phyloP scores from a whole-genome alignment of 1,139 yeast species.

The Geotrichum europaeum region DNA sequence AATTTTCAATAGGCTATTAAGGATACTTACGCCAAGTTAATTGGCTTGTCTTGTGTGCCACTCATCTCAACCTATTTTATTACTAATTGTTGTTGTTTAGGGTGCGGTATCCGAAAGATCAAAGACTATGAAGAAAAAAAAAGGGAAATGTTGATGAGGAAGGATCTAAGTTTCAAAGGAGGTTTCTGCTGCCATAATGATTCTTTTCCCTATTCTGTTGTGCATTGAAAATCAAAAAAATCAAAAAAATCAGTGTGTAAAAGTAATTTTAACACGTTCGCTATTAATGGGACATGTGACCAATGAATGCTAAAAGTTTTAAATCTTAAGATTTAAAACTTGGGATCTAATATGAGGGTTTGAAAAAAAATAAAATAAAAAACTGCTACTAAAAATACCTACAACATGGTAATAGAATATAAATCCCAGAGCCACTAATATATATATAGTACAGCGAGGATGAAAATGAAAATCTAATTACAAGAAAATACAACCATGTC shows the following conservation, averaged over 20 bases:
- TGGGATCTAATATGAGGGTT: too few relatives aligned
- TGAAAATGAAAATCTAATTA: too few relatives aligned
- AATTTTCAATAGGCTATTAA: not conserved
- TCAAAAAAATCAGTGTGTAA: not conserved
- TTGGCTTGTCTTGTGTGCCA: constrained; percentile 15
- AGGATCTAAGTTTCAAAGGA: too few relatives aligned
- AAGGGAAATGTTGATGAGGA: too few relatives aligned
- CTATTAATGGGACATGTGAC: not conserved
- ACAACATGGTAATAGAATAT: not conserved
- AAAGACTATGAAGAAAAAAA: not conserved
- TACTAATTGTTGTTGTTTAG: not conserved
- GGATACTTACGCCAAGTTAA: constrained; percentile 11
- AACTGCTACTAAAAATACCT: too few relatives aligned
- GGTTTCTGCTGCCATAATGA: too few relatives aligned
- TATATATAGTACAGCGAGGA: too few relatives aligned
- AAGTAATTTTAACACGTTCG: not conserved
- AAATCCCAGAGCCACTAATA: not conserved
- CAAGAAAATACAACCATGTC: too few relatives aligned
- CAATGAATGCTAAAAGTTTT: not conserved
- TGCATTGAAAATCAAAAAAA: not conserved
- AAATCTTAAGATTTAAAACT: not conserved
- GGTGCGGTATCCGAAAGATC: not conserved
- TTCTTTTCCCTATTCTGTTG: too few relatives aligned
- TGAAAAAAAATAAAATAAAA: too few relatives aligned
- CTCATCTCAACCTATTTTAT: constrained; percentile 3